Conservation (phyloP, 345 rosid genomes). For the Bruguiera sexangula region DNA sequence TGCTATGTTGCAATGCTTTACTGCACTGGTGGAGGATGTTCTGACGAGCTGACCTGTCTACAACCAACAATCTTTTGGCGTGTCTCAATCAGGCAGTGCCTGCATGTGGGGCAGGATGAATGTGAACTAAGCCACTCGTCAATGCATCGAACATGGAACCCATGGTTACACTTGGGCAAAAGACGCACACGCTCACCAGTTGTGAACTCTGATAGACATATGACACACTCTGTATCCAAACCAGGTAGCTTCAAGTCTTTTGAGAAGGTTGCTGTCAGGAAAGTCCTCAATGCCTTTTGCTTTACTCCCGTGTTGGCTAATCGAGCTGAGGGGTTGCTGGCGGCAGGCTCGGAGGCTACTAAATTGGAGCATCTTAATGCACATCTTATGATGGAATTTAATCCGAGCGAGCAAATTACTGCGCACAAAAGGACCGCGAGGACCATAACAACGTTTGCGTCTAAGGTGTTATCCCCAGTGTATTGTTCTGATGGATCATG, state of each 20-base stretch:
- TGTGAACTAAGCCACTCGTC: slow-evolving; percentile 65
- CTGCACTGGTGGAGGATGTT: slow-evolving; percentile 29
- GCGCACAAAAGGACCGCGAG: slow-evolving; percentile 50
- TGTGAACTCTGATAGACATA: slow-evolving; percentile 49
- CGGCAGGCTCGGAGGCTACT: slow-evolving; percentile 25
- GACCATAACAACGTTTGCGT: slow-evolving; percentile 39
- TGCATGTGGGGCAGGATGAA: slow-evolving; percentile 64
- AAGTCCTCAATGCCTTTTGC: slow-evolving; percentile 41
- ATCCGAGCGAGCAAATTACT: slow-evolving; percentile 39
- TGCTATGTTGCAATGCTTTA: slow-evolving; percentile 35
- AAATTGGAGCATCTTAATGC: slow-evolving; percentile 34
- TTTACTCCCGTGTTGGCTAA: slow-evolving; percentile 39
- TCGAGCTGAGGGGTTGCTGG: slow-evolving; percentile 17
- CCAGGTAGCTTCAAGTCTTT: slow-evolving; percentile 37
- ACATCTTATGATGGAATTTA: slow-evolving; percentile 48
- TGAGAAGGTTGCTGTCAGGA: slow-evolving; percentile 42
- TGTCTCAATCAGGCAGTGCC: slow-evolving; percentile 67
- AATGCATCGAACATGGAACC: slow-evolving; percentile 59
- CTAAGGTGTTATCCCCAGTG: slow-evolving; percentile 24
- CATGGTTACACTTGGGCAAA: slow-evolving; percentile 66
- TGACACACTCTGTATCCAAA: slow-evolving; percentile 50
- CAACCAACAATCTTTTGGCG: slow-evolving; percentile 69
- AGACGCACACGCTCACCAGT: slow-evolving; percentile 39
- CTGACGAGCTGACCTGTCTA: slow-evolving; percentile 36
- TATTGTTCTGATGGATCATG: slow-evolving; percentile 26